Percentiles rank a stretch among this genome's conserved stretches.
Conservation (phyloP, 805 yeast species). For the Wickerhamomyces canadensis region DNA sequence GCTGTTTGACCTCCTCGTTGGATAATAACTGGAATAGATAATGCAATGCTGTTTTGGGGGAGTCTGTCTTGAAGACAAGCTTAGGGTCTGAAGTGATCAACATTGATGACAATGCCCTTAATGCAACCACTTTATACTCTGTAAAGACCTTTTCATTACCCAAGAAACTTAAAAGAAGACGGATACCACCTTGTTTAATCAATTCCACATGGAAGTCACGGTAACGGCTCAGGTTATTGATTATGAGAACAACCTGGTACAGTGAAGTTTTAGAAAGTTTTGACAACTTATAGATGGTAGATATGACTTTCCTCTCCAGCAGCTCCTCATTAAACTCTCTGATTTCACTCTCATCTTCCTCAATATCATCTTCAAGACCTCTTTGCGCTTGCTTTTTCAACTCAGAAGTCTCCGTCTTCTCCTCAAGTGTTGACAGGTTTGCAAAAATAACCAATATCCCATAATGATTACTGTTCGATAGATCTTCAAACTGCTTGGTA, state of each 20-base stretch:
- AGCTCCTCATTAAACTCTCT: slow-evolving; percentile 16
- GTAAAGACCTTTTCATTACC: slow-evolving; percentile 5
- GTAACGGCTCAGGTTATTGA: slow-evolving; percentile 26
- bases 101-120: slow-evolving; percentile 38
- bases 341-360: slow-evolving; percentile 12
- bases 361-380: slow-evolving; percentile 16
- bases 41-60: slow-evolving; percentile 19
- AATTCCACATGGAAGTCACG: slow-evolving; percentile 26
- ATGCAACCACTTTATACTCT: slow-evolving; percentile 24
- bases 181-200: slow-evolving; percentile 42
- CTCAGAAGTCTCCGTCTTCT: slow-evolving; percentile 23
- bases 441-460: slow-evolving; percentile 30
- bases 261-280: slow-evolving; percentile 16
- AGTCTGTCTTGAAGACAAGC: slow-evolving; percentile 28
- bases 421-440: slow-evolving; percentile 25
- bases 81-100: slow-evolving; percentile 42
- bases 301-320: slow-evolving; percentile 17
- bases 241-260: slow-evolving; percentile 26
- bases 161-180: slow-evolving; percentile 27
- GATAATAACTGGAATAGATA: slow-evolving; percentile 35
- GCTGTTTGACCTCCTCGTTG: slow-evolving; percentile 20
- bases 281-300: slow-evolving; percentile 8
- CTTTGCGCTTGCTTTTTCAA: slow-evolving; percentile 28
- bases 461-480: slow-evolving; percentile 17
- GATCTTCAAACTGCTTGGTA: slow-evolving; percentile 17